Evolutionary conservation across 2,329 filamentous ascomycete species (phyloP), one percentile per base, ranked within the genome.

Genomic region (Gliomastix tumulicola): DNA sequence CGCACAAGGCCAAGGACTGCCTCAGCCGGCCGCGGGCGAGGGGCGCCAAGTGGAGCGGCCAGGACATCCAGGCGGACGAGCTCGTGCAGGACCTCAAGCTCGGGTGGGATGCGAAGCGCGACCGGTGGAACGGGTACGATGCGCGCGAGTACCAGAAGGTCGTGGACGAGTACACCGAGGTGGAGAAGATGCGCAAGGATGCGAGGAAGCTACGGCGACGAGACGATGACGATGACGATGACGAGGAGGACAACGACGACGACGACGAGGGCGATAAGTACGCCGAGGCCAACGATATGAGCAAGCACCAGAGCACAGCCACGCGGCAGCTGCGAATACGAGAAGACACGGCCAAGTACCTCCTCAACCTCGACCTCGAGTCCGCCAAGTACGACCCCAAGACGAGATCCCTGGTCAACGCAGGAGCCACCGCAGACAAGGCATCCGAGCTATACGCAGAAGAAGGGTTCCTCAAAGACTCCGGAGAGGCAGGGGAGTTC

Each of bases 101-200:
- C 33, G 87, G 89, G 4, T 98, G 90, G 87, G 94, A 98, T 59
- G 92, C 92, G 17, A 98, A 98, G 68, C 76, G 92, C 48, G 92
- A 98, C 65, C 79, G 90, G 30, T 98, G 92, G 90, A 96, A 96
- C 55, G 90, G 90, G n/a, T 98, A 94, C 60, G 89, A 97, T 57
- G 69, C 88, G 2, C 79, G 76, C 46, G 86, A 97, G 59, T 97
- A 95, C 57, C 74, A 78, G 41, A 71, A 77, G 42, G 86, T 97
- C n/a, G 80, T 97, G 28, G 81, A 94, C 35, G 87, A 95, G 49
- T 95, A 85, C 59, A 82, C 92, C 44, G 78, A 90, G 54, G 68
- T 96, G 58, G 90, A 96, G 55, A 78, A 83, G 46, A 65, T 96
- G 43, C 64, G 72, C n/a, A 66, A 74, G 49, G 66, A 69, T 40